A percentile compares a stretch with the other conserved stretches of the same genome.
phyloP scores from a whole-genome alignment of 2,329 filamentous ascomycete species.

The Penicillium sp. region DNA sequence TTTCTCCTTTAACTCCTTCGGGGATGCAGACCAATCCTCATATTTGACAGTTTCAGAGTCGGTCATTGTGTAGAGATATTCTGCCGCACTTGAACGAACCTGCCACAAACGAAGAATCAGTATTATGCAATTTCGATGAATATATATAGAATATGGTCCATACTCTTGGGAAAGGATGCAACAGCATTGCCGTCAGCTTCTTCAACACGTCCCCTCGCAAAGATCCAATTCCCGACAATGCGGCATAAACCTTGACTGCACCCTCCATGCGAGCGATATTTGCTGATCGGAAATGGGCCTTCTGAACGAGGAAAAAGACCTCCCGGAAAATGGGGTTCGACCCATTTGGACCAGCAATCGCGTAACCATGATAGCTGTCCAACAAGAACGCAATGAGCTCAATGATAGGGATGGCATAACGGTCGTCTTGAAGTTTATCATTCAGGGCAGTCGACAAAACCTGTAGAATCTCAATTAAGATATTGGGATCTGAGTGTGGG shows the following conservation, averaged over 20 bases:
- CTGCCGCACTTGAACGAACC: constrained; percentile 38
- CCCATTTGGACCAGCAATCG: constrained; percentile 44
- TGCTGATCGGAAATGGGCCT: constrained; percentile 76
- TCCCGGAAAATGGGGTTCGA: constrained; percentile 53
- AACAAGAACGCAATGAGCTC: constrained; percentile 77
- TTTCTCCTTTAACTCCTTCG: constrained; percentile 34
- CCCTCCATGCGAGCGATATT: constrained; percentile 80
- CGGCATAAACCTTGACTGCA: constrained; percentile 75
- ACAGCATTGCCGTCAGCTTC: constrained; percentile 70
- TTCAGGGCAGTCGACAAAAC: constrained; percentile 58
- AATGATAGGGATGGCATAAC: constrained; percentile 71
- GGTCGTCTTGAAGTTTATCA: constrained; percentile 59
- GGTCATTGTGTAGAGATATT: constrained; percentile 39
- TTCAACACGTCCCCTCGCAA: constrained; percentile 59
- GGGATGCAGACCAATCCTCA: constrained; percentile 38
- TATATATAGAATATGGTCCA: constrained; percentile 30
- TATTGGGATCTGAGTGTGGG: constrained; percentile 31
- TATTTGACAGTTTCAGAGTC: constrained; percentile 29
- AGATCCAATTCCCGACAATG: constrained; percentile 58
- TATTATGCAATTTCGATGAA: neutral
- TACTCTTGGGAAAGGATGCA: constrained; percentile 80
- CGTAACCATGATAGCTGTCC: constrained; percentile 50
- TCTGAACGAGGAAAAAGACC: constrained; percentile 71
- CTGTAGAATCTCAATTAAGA: constrained; percentile 49
- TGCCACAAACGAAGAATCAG: constrained; percentile 15